Base-by-base conservation (phyloP, 1,139 yeast species). In the Saccharomyces pastorianus region DNA sequence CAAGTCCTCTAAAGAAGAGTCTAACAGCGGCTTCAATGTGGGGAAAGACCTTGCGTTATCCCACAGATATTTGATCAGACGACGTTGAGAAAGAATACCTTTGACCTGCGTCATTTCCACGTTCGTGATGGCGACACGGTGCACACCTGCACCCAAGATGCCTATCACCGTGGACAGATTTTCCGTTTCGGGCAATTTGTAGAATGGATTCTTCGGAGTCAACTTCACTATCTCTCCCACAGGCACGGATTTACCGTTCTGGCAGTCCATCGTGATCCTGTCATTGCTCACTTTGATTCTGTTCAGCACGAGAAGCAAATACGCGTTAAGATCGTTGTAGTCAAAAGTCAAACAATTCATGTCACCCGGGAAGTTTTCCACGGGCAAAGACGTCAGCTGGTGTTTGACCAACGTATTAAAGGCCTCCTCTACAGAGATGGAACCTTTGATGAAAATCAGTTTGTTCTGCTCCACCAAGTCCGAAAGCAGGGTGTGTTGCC, bases 311-410 rank as follows among this genome's bases (percentile, higher is more conserved):
- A 85, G 72, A 57, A 85, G 73, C 57, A 85, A 73, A 68, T 86
- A 87, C 5, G 95, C 83, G 64, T 85, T 87, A 67, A 88, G 76
- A 70, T 88, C 96, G 8, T 90, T 78, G 68, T 86, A 88, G 68
- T 88, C 96, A 70, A 88, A 88, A 0, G 93, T 83, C 55, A 81
- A 72, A 61, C 89, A 84, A 58, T 82, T 79, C 50, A 80, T 70
- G 60, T 78, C 82, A 50, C 73, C 67, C 4, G 72, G 71, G 49
- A 61, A 55, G 66, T 74, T 72, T 67, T 73, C 73, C 68, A 88
- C 89, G 0, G 96, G 96, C 50, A 88, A 74, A 34, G 89, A 82
- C 1, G 96, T 88, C 64, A 88, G 77, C 56, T 83, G 80, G 67
- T 88, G 79, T 23, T 75, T 67, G 44, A 76, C 76, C 61, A 88